These are phyloP conservation scores for Penicillium digitatum DNA, from an alignment of 2,329 filamentous ascomycete species.

Conservation along the genomic window DNA sequence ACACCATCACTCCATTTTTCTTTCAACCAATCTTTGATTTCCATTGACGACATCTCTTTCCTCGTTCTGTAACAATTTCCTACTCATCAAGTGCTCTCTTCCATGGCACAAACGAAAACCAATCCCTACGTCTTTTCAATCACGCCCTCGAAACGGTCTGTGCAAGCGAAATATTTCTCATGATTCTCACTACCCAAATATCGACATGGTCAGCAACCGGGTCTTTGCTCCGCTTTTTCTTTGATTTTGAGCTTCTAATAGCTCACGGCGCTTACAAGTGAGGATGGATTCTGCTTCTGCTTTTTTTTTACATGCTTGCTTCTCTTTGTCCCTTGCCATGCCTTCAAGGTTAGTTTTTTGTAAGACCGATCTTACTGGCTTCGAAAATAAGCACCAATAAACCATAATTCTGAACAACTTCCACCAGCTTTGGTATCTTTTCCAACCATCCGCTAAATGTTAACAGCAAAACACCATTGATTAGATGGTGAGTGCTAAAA, in stretches of 20 bases:
- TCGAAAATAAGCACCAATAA: constrained; percentile 8
- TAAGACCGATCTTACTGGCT: constrained; percentile 10
- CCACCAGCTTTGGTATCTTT: not conserved
- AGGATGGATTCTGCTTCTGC: constrained; percentile 15
- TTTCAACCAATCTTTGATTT: not conserved
- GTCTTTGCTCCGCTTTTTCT: constrained; percentile 4
- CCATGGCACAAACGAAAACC: constrained; percentile 15
- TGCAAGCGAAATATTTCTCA: constrained; percentile 15
- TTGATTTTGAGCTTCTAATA: constrained; percentile 8
- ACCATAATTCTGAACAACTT: not conserved
- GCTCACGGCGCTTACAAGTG: constrained; percentile 27
- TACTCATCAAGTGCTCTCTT: constrained; percentile 1
- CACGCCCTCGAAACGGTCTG: constrained; percentile 13
- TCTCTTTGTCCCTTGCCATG: constrained; percentile 1
- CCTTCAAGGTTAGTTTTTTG: constrained; percentile 11
- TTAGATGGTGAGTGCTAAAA: not conserved
- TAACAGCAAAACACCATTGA: not conserved
- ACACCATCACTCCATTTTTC: not conserved
- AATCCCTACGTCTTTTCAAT: constrained; percentile 1
- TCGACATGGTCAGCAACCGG: constrained; percentile 8
- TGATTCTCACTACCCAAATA: constrained; percentile 9
- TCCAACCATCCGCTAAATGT: no score
- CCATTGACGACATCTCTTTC: constrained; percentile 4
- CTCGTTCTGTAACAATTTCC: constrained; percentile 18
- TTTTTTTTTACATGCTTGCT: constrained; percentile 1